Conservation (phyloP, 371 early-diverging fungal genomes). For the Dinochytrium kinnereticum region DNA sequence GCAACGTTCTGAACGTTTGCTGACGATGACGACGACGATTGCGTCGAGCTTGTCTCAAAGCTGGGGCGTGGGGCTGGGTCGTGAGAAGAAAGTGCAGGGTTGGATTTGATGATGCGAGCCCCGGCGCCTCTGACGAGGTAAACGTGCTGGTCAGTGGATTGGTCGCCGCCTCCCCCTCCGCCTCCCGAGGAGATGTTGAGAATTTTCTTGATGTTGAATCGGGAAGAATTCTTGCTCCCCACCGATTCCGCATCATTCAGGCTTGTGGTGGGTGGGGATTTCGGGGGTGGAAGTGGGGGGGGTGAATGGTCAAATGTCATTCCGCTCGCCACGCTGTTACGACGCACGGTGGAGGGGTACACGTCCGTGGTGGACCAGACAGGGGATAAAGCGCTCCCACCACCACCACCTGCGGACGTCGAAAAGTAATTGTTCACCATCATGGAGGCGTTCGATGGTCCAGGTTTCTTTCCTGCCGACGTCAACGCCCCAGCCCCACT, state of each 20-base stretch:
- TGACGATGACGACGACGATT: background rate
- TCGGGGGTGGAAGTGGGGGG: background rate
- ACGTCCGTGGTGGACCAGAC: background rate
- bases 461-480: background rate
- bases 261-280: background rate
- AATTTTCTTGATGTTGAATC: slow-evolving; percentile 19
- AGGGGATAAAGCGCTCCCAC: background rate
- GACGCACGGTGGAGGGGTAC: background rate
- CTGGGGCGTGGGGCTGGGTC: background rate
- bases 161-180: background rate
- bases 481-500: background rate
- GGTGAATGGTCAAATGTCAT: background rate
- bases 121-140: slow-evolving; percentile 17
- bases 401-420: background rate
- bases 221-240: background rate
- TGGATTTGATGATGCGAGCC: background rate
- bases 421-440: background rate
- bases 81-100: background rate
- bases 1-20: background rate
- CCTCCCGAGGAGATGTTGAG: slow-evolving; percentile 8
- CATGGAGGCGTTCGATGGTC: background rate
- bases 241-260: background rate
- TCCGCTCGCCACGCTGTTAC: background rate
- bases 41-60: background rate
- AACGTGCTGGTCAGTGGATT: slow-evolving; percentile 14